Conservation (phyloP, 2,329 filamentous ascomycete genomes). For the Dactylellina sp. region DNA sequence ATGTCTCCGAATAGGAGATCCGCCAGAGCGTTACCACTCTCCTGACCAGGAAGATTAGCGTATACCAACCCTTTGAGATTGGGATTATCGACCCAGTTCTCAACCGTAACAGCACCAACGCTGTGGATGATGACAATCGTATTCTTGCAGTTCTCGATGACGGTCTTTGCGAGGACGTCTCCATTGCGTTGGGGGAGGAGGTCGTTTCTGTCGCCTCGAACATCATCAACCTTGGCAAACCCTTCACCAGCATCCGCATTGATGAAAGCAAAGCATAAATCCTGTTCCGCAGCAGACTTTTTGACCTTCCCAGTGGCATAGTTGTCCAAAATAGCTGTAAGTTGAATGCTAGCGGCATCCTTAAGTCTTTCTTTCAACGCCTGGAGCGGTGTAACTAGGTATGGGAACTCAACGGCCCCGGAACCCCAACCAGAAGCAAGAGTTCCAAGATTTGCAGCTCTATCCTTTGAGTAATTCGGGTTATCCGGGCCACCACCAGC, state of each 20-base stretch:
- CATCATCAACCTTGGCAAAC: conserved; percentile 74
- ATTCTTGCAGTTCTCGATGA: conserved; percentile 71
- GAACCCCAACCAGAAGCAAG: conserved; percentile 83
- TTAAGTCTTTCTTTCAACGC: conserved; percentile 67
- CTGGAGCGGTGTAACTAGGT: conserved; percentile 78
- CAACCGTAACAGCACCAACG: conserved; percentile 76
- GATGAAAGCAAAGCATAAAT: conserved; percentile 73
- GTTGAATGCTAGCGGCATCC: conserved; percentile 3
- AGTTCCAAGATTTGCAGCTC: conserved; percentile 75
- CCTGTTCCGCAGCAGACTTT: conserved; percentile 15
- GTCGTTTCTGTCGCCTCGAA: conserved; percentile 77
- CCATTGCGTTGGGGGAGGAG: conserved; percentile 75
- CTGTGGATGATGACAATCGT: conserved; percentile 78
- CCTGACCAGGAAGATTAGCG: conserved; percentile 79
- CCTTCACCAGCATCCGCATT: conserved; percentile 78
- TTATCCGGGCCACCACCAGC: conserved; percentile 68
- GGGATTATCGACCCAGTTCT: conserved; percentile 75
- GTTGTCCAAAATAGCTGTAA: conserved; percentile 38
- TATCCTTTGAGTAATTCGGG: conserved; percentile 80
- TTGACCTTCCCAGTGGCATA: conserved; percentile 24
- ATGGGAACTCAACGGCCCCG: conserved; percentile 85
- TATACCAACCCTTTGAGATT: conserved; percentile 75
- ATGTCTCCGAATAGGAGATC: conserved; percentile 77
- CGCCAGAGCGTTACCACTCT: conserved; percentile 75
- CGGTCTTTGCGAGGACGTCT: conserved; percentile 73